A percentile compares a stretch with the other conserved stretches of the same genome.
These are phyloP conservation scores for Neoarthrinium moseri DNA, from an alignment of 2,329 filamentous ascomycete species.

Conservation along the genomic window DNA sequence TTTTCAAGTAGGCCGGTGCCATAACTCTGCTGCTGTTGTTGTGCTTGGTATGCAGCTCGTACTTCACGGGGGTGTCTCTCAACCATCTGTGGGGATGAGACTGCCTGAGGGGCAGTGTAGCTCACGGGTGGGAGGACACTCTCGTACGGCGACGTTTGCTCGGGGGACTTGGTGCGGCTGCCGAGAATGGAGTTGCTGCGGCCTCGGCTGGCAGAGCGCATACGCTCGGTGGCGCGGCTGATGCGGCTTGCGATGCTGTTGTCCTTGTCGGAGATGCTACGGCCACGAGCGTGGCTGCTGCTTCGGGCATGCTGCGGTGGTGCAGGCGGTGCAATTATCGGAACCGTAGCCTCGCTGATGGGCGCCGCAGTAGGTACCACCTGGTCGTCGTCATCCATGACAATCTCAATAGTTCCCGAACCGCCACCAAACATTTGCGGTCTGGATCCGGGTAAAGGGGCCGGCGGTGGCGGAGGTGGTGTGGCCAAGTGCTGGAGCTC, in stretches of 20 bases:
- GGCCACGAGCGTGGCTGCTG: slow-evolving; percentile 53
- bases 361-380: slow-evolving; percentile 30
- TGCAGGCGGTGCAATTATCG: slow-evolving; percentile 43
- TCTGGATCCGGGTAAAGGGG: slow-evolving; percentile 48
- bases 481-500: slow-evolving; percentile 62
- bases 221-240: slow-evolving; percentile 57
- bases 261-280: slow-evolving; percentile 51
- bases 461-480: slow-evolving; percentile 61
- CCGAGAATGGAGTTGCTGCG: slow-evolving; percentile 41
- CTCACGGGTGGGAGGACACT: slow-evolving; percentile 30
- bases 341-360: slow-evolving; percentile 40
- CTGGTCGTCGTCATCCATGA: slow-evolving; percentile 50
- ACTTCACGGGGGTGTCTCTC: slow-evolving; percentile 37
- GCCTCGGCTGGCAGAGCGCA: slow-evolving; percentile 58
- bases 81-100: slow-evolving; percentile 17
- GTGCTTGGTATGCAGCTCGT: slow-evolving; percentile 31
- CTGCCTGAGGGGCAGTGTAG: slow-evolving; percentile 23
- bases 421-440: slow-evolving; percentile 40
- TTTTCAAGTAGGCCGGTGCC: slow-evolving; percentile 52
- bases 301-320: slow-evolving; percentile 33
- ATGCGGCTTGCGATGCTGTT: slow-evolving; percentile 52
- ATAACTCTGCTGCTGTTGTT: slow-evolving; percentile 32
- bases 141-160: slow-evolving; percentile 35
- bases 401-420: slow-evolving; percentile 63
- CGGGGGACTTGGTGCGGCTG: slow-evolving; percentile 36